These are phyloP conservation scores for Tylopilus sp. DNA, from an alignment of 1,284 basidiomycete genomes.

Conservation along the genomic window DNA sequence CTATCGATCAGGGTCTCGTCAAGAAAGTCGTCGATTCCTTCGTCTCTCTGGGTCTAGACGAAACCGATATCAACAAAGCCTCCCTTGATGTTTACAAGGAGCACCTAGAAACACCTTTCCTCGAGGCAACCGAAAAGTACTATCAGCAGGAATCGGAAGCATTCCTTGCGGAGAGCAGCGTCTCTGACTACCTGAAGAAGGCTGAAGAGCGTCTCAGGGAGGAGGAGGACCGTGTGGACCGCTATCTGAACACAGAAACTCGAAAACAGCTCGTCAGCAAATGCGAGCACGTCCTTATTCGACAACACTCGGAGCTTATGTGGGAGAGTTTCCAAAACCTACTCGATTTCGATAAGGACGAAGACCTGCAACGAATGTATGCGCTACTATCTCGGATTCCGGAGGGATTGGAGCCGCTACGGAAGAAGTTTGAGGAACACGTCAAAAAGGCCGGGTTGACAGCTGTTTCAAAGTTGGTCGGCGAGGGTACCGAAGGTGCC, in stretches of 20 bases:
- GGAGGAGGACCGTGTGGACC: slow-evolving; percentile 94
- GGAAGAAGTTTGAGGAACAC: slow-evolving; percentile 92
- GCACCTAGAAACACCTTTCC: slow-evolving; percentile 89
- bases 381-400: slow-evolving; percentile 85
- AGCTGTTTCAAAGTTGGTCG: slow-evolving; percentile 81
- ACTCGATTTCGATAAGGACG: slow-evolving; percentile 90
- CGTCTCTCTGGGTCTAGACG: slow-evolving; percentile 94
- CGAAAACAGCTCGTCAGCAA: slow-evolving; percentile 84
- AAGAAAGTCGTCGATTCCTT: slow-evolving; percentile 98
- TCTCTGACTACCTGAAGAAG: slow-evolving; percentile 97
- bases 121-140: slow-evolving; percentile 86
- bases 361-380: slow-evolving; percentile 96
- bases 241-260: slow-evolving; percentile 89
- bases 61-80: slow-evolving; percentile 85
- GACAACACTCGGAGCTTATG: slow-evolving; percentile 84
- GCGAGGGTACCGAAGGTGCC: slow-evolving; percentile 61
- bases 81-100: slow-evolving; percentile 94
- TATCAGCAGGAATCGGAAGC: slow-evolving; percentile 90
- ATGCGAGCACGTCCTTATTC: slow-evolving; percentile 92
- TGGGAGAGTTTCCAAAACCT: slow-evolving; percentile 94
- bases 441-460: slow-evolving; percentile 88
- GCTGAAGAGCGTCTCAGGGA: slow-evolving; percentile 91
- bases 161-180: slow-evolving; percentile 87
- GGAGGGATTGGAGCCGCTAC: slow-evolving; percentile 88
- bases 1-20: slow-evolving; percentile 89